Evolutionary conservation across 805 yeast species (phyloP).

Genomic region (Starmera amethionina): DNA sequence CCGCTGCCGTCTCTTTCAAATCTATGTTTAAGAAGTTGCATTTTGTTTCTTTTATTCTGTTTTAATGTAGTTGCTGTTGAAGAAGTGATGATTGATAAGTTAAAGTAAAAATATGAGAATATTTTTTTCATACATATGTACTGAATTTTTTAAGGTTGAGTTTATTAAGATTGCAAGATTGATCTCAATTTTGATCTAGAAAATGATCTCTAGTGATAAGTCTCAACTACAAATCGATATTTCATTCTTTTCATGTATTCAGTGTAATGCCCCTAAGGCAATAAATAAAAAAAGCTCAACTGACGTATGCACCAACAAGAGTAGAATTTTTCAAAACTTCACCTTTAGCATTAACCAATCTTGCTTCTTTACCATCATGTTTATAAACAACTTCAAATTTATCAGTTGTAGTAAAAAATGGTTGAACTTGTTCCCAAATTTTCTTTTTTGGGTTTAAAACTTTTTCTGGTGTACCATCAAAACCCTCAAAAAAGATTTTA

Average conservation of each 20-base stretch:
- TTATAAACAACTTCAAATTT: constrained; percentile 71
- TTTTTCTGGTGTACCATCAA: constrained; percentile 80
- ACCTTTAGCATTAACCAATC: constrained; percentile 73
- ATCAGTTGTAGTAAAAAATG: constrained; percentile 75
- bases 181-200: no score
- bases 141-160: no score
- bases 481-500: constrained; percentile 89
- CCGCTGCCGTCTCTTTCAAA: constrained; percentile 57
- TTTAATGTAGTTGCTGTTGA: background rate
- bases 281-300: constrained; percentile 26
- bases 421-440: constrained; percentile 94
- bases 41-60: constrained; percentile 10
- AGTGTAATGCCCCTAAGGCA: no score
- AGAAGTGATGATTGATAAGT: background rate
- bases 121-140: no score
- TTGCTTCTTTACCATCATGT: constrained; percentile 57
- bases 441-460: constrained; percentile 97
- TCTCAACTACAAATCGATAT: no score
- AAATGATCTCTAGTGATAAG: no score
- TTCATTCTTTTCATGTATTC: no score
- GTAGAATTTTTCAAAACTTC: constrained; percentile 66
- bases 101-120: background rate
- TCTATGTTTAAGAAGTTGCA: constrained; percentile 46
- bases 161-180: no score
- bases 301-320: constrained; percentile 69